These are phyloP conservation scores for Diophrys sp. DNA, from an alignment of 73 alveolate genomes.

Conservation along the genomic window DNA sequence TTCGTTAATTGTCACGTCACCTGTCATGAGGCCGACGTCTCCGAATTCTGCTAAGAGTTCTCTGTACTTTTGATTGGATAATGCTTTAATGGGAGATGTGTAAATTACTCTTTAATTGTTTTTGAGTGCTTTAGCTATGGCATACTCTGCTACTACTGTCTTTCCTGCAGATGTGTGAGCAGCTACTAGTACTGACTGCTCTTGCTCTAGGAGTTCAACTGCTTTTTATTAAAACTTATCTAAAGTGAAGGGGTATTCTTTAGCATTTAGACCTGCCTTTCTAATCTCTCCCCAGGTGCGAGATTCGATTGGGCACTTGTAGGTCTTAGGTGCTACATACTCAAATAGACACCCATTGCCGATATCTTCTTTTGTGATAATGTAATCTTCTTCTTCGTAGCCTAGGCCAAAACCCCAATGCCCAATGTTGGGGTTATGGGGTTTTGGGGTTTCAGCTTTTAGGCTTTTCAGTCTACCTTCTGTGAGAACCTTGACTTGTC, in stretches of 20 bases:
- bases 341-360: constrained; percentile 1
- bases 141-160: constrained; percentile 99
- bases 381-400: background rate
- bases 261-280: constrained; percentile 47
- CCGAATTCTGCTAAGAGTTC: constrained; percentile 97
- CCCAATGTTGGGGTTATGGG: background rate
- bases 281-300: background rate
- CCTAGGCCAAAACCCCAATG: too few species aligned
- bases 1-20: constrained; percentile 98
- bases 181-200: constrained; percentile 98
- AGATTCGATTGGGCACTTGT: background rate
- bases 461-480: too few species aligned
- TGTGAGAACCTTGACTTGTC: background rate
- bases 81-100: constrained; percentile 99
- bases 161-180: constrained; percentile 99
- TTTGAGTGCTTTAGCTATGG: constrained; percentile 97
- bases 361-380: background rate
- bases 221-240: constrained; percentile 97
- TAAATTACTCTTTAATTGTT: constrained; percentile 96
- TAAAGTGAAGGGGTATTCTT: constrained; percentile 80
- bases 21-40: constrained; percentile 99
- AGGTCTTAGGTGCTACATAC: constrained; percentile 2
- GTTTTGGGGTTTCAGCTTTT: too few species aligned
- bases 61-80: constrained; percentile 98
- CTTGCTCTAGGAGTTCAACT: constrained; percentile 86